phyloP scores from a whole-genome alignment of 768 basidiomycete species.

The Hericium erinaceus region DNA sequence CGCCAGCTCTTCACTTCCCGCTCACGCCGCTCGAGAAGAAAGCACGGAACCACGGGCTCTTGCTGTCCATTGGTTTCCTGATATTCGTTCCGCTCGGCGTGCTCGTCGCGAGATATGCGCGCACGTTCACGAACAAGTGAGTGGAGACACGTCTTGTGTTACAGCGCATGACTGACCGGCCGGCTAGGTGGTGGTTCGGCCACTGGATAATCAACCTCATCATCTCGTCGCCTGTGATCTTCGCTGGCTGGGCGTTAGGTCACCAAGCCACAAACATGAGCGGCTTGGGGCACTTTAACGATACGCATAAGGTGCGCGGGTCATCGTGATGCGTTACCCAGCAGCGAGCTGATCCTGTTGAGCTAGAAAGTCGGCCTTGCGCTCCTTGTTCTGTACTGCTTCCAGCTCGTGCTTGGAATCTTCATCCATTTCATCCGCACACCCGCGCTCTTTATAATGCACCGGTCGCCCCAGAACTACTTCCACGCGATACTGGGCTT shows the following conservation, averaged over 20 bases:
- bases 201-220: conserved; percentile 19
- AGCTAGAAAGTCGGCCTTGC: conserved; percentile 17
- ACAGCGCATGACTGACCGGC: no score
- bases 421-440: conserved; percentile 22
- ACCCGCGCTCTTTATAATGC: background rate
- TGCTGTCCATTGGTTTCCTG: conserved; percentile 16
- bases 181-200: conserved; percentile 16
- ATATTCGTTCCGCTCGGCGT: conserved; percentile 18
- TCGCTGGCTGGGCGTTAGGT: conserved; percentile 16
- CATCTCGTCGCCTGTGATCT: conserved; percentile 17
- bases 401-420: conserved; percentile 16
- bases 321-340: background rate
- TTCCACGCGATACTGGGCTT: conserved; percentile 19
- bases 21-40: conserved; percentile 7
- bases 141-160: background rate
- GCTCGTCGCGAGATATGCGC: conserved; percentile 16
- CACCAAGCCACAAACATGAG: conserved; percentile 7
- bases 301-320: conserved; percentile 15
- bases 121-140: conserved; percentile 14
- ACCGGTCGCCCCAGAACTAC: conserved; percentile 21
- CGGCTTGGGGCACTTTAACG: conserved; percentile 8
- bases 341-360: no score
- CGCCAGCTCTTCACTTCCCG: background rate
- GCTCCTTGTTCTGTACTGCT: conserved; percentile 18
- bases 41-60: conserved; percentile 13